Base-by-base conservation (phyloP, 148 eudicot genomes). In the Nyssa sinensis region DNA sequence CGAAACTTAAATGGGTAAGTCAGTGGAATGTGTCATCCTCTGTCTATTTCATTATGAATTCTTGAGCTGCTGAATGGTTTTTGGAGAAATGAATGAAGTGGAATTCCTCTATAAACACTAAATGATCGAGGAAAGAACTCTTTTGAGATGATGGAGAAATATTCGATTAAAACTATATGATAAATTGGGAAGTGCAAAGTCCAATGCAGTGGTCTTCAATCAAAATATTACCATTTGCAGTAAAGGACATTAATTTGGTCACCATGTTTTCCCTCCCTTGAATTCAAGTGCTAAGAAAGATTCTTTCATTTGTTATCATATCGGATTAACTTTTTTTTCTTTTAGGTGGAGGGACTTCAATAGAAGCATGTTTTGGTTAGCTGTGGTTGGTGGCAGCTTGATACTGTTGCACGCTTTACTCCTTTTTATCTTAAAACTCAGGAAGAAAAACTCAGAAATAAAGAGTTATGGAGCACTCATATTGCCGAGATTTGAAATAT, bases 341-440 rank as follows among this genome's bases (percentile, higher is more conserved):
- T 81, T 33, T 69, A 95, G 99, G 86, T 95, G 99, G 98, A 88
- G 81, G 77, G 89, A 86, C 82, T 95, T 95, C 79, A 69, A 85
- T 44, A 84, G 93, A 70, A 86, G 83, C 80, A 89, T 91, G 93
- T 95, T 95, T 74, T 95, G 99, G 99, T 64, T 95, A 75, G 97
- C 89, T 28, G 82, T 89, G 51, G 85, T 95, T 33, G 69, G 87
- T 49, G 94, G 89, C 68, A 71, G 91, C 82, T 82, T 91, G 80
- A 84, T 91, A 28, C 53, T 91, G 35, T 51, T 91, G 76, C 99
- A 90, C 70, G 67, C 41, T 44, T 69, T 85, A 64, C 65, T 93
- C 74, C 81, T 90, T 14, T 21, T 82, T 8, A 76, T 87, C 55
- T 78, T 95, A 51, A 88, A 85, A 69, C 71, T 82, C 64, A 88